phyloP scores from a whole-genome alignment of 2,329 filamentous ascomycete genomes.

The Trichoderma endophyticum region DNA sequence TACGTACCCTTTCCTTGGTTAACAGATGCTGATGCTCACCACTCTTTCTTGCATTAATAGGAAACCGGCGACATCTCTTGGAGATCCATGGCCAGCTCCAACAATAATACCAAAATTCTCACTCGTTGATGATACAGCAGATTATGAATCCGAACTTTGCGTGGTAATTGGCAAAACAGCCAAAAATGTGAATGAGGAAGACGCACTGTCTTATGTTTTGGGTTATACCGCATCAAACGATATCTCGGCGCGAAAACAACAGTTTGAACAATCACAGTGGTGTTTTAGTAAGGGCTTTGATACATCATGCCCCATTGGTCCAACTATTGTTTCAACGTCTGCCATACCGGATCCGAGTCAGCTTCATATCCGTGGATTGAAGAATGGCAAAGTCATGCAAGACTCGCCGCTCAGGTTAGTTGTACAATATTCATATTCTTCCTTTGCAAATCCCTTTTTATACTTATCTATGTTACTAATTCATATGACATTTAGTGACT shows the following conservation, averaged over 20 bases:
- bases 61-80: neutral
- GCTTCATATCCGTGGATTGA: neutral
- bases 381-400: neutral
- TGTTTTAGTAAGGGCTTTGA: neutral
- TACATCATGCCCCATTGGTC: neutral
- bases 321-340: neutral
- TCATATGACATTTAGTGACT: neutral
- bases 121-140: neutral
- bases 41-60: neutral
- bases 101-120: neutral
- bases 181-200: neutral
- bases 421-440: neutral
- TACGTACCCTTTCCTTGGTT: neutral
- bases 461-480: neutral
- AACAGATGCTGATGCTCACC: neutral
- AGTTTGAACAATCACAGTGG: neutral
- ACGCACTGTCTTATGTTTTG: neutral
- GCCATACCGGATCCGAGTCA: neutral
- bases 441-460: neutral
- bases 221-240: neutral
- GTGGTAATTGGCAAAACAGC: neutral
- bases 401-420: neutral
- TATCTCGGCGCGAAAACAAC: neutral
- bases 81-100: neutral
- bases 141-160: neutral